Percentiles rank a stretch among this genome's conserved stretches.
Evolutionary conservation across 371 early-diverging fungal species (phyloP).

Genomic region (Umbelopsis sp.): DNA sequence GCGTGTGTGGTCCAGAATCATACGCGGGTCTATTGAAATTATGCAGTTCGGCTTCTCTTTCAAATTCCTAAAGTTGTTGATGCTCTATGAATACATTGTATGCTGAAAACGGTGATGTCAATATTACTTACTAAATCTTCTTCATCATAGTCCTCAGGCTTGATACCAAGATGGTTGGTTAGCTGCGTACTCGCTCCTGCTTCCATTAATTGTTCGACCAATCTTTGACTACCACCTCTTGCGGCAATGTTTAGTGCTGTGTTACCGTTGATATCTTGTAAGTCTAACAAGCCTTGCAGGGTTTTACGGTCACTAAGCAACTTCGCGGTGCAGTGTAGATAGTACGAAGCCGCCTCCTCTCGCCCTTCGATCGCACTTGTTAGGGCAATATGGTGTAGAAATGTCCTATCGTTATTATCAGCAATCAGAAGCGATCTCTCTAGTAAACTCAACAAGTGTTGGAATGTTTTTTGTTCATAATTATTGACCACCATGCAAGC

Average conservation of each 20-base stretch:
- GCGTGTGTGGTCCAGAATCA: not conserved
- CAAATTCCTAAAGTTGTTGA: not conserved
- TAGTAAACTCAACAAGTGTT: conserved; percentile 71
- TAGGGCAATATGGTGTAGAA: conserved; percentile 87
- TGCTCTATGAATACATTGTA: not conserved
- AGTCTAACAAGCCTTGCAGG: conserved; percentile 62
- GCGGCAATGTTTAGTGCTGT: conserved; percentile 92
- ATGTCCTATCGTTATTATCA: conserved; percentile 76
- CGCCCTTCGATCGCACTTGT: conserved; percentile 67
- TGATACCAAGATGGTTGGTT: conserved; percentile 75
- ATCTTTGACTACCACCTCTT: conserved; percentile 63
- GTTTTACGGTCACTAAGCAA: conserved; percentile 36
- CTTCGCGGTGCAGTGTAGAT: conserved; percentile 74
- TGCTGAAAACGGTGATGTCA: too few species aligned
- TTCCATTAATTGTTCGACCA: conserved; percentile 73
- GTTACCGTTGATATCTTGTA: conserved; percentile 83
- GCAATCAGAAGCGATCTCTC: conserved; percentile 62
- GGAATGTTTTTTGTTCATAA: conserved; percentile 80
- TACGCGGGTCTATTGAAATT: not conserved
- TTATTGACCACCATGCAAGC: conserved; percentile 84
- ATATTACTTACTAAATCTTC: conserved; percentile 28
- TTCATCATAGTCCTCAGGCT: conserved; percentile 63
- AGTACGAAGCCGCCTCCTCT: conserved; percentile 70
- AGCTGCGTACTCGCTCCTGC: conserved; percentile 79
- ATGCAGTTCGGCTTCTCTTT: not conserved